These are phyloP conservation scores for Vanrija humicola DNA, from an alignment of 1,284 basidiomycete genomes.

Conservation along the genomic window DNA sequence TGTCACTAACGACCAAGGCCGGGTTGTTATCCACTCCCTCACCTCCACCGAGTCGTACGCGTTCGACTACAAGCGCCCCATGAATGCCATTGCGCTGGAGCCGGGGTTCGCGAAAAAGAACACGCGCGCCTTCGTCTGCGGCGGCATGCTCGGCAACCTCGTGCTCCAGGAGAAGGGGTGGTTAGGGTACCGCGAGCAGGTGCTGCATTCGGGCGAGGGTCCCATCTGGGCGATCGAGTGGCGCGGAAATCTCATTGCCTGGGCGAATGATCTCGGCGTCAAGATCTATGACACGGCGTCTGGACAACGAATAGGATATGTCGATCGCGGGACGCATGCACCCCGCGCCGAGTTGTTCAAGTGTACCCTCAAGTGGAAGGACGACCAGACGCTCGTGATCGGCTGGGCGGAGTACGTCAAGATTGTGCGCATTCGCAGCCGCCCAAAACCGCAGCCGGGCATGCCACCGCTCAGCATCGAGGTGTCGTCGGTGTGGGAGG, in stretches of 20 bases:
- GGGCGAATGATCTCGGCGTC: constrained; percentile 94
- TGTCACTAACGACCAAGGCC: constrained; percentile 55
- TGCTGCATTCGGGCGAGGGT: constrained; percentile 83
- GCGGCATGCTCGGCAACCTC: constrained; percentile 85
- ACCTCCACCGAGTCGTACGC: constrained; percentile 75
- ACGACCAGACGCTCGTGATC: constrained; percentile 82
- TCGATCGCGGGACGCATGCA: constrained; percentile 73
- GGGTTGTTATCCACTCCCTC: constrained; percentile 83
- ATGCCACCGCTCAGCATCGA: constrained; percentile 57
- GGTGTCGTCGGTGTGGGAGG: constrained; percentile 83
- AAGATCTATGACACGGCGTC: constrained; percentile 86
- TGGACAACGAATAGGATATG: constrained; percentile 77
- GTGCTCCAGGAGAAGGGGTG: constrained; percentile 90
- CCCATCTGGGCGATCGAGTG: constrained; percentile 91
- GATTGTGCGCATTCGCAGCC: constrained; percentile 66
- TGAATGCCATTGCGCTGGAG: constrained; percentile 85
- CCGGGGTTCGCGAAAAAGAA: constrained; percentile 80
- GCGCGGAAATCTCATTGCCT: constrained; percentile 82
- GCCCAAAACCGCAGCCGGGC: constrained; percentile 55
- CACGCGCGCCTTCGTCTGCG: constrained; percentile 83
- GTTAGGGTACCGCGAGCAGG: constrained; percentile 88
- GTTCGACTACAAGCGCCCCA: constrained; percentile 89
- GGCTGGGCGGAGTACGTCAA: constrained; percentile 95
- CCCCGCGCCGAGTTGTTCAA: constrained; percentile 91
- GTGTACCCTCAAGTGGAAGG: constrained; percentile 86